A percentile compares a stretch with the other conserved stretches of the same genome.
Conservation (phyloP, 306 rosid species). For the Malus orientalis region DNA sequence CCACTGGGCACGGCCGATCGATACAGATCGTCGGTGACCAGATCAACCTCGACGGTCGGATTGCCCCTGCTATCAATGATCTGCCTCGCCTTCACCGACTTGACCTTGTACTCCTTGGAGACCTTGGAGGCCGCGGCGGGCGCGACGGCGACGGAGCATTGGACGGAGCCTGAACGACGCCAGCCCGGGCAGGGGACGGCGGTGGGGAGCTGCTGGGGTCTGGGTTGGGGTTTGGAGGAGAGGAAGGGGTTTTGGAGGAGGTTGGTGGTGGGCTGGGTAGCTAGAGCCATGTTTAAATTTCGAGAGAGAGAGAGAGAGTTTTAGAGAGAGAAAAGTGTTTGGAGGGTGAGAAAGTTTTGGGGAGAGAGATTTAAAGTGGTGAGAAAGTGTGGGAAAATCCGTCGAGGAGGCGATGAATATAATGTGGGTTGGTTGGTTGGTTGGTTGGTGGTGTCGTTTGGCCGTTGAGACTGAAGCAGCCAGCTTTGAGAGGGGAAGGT, state of each 20-base stretch:
- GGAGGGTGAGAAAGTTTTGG: neutral
- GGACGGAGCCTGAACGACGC: constrained; percentile 22
- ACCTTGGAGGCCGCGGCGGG: constrained; percentile 25
- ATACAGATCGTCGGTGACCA: constrained; percentile 66
- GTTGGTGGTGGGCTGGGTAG: constrained; percentile 37
- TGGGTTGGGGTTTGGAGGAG: constrained; percentile 18
- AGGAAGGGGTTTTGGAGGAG: constrained; percentile 36
- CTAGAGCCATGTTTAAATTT: constrained; percentile 41
- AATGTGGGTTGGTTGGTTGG: neutral
- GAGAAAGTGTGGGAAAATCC: constrained; percentile 54
- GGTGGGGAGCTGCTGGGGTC: constrained; percentile 16
- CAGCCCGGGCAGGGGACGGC: constrained; percentile 12
- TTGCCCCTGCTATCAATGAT: constrained; percentile 92
- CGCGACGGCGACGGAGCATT: constrained; percentile 41
- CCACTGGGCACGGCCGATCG: constrained; percentile 98
- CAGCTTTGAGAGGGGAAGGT: neutral
- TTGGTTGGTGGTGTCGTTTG: constrained; percentile 1
- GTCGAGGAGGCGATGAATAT: constrained; percentile 55
- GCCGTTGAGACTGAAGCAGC: neutral
- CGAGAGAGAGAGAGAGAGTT: neutral
- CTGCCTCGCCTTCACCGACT: constrained; percentile 88
- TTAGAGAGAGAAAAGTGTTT: neutral
- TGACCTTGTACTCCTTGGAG: constrained; percentile 37
- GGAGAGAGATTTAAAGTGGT: neutral
- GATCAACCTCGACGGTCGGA: constrained; percentile 97